Evolutionary conservation across 2,329 filamentous ascomycete genomes (phyloP), one percentile per base, ranked within the genome.

Genomic region (Daldinia sp.): DNA sequence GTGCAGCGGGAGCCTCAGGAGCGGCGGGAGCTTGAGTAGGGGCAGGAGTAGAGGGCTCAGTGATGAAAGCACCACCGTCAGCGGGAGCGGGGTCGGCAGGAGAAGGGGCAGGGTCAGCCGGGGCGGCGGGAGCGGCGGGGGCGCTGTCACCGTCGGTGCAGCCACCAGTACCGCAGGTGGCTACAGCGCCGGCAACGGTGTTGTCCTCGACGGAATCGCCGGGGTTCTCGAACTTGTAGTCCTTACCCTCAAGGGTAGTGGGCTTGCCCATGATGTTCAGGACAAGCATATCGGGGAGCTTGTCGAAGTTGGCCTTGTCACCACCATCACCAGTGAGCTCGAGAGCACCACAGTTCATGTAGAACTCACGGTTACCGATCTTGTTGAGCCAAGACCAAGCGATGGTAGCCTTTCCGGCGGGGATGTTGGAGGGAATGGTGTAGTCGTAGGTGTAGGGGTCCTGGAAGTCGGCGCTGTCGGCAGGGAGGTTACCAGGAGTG

Each of bases 341-440:
- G 48, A 96, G 77, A 0, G 92, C 87, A 0, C 90, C 92, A 71
- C 94, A 99, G 84, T 97, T 96, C 93, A 97, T 96, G 83, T 98
- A 59, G 84, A 97, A 93, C 75, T 98, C 95, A 0, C 94, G 89
- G 80, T 97, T 97, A 2, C 95, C 95, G 8, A 96, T 73, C 62
- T 90, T 90, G 82, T 98, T 98, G 78, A 96, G 87, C 95, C 95
- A 98, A 0, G 93, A 93, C 93, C 94, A 98, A 0, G 92, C 92
- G 4, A 98, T 82, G 0, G 89, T 91, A 23, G 91, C 94, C 37
- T 93, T 85, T 3, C 94, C 95, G 1, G 88, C 80, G 7, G 89
- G 86, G 47, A 97, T 83, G 19, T 88, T 85, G 0, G 83, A 75
- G 0, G 94, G 94, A 4, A 97, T 87, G 0, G 79, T 85, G 79